Conservation (phyloP, 2,329 filamentous ascomycete genomes). For the Trichoderma oligosporum region DNA sequence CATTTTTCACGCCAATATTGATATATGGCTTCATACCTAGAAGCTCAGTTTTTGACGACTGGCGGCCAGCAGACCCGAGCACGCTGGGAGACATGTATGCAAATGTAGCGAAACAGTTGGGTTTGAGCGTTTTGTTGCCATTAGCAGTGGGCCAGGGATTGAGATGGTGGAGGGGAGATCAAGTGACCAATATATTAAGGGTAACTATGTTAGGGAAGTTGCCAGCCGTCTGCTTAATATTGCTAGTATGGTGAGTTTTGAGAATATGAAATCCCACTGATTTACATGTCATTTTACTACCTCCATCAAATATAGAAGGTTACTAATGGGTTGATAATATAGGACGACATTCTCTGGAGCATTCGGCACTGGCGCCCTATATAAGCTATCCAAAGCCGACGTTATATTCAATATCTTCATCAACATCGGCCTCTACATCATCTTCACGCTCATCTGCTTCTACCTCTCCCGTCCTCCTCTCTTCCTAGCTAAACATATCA, state of each 20-base stretch:
- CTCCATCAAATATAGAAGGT: too few species aligned
- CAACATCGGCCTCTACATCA: slow-evolving; percentile 57
- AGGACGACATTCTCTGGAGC: slow-evolving; percentile 67
- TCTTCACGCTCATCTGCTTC: slow-evolving; percentile 62
- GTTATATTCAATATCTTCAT: slow-evolving; percentile 66
- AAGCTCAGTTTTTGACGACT: slow-evolving; percentile 50
- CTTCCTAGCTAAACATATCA: slow-evolving; percentile 32
- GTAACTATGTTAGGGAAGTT: slow-evolving; percentile 51
- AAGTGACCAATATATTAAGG: slow-evolving; percentile 51
- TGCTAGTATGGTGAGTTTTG: slow-evolving; percentile 47
- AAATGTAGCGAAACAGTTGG: slow-evolving; percentile 64
- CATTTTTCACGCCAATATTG: slow-evolving; percentile 63
- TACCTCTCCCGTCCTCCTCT: slow-evolving; percentile 44
- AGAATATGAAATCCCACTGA: not conserved
- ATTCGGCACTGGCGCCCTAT: slow-evolving; percentile 61
- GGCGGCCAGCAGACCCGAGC: slow-evolving; percentile 51
- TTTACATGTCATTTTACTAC: not conserved
- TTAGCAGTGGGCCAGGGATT: slow-evolving; percentile 59
- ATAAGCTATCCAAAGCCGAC: slow-evolving; percentile 54
- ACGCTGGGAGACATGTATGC: slow-evolving; percentile 60
- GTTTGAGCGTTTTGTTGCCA: slow-evolving; percentile 63
- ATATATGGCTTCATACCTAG: slow-evolving; percentile 58
- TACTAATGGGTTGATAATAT: slow-evolving; percentile 9
- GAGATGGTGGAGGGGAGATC: slow-evolving; percentile 47
- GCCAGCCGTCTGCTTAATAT: slow-evolving; percentile 44